These are phyloP conservation scores for Emmonsiellopsis sp. DNA, from an alignment of 2,329 filamentous ascomycete genomes.

Conservation along the genomic window DNA sequence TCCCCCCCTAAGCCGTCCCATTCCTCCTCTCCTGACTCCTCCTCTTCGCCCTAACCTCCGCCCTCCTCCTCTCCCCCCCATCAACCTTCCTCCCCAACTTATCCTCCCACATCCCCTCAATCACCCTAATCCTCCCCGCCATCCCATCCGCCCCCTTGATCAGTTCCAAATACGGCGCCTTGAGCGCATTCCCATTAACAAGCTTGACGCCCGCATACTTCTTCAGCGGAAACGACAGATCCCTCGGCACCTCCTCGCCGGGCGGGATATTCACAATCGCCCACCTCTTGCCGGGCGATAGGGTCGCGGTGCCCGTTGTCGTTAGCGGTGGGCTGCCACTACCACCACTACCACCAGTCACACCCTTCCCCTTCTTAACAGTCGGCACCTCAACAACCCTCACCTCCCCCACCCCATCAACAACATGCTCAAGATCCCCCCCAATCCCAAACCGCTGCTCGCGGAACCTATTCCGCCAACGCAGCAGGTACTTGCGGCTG, in stretches of 20 bases:
- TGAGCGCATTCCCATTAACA: conserved; percentile 58
- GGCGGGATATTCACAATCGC: conserved; percentile 53
- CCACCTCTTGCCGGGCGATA: conserved; percentile 47
- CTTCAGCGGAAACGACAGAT: conserved; percentile 36
- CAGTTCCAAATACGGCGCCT: conserved; percentile 64
- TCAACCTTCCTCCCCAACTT: conserved; percentile 84
- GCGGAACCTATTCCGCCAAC: conserved; percentile 79
- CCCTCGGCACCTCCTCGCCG: conserved; percentile 46
- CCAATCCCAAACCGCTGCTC: conserved; percentile 70
- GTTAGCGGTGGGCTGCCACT: conserved; percentile 5
- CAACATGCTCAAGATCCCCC: conserved; percentile 71
- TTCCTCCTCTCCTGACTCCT: conserved; percentile 71
- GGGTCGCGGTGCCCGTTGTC: conserved; percentile 32
- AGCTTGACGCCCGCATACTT: conserved; percentile 59
- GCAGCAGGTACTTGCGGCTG: conserved; percentile 70
- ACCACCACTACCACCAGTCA: background rate
- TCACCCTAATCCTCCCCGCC: conserved; percentile 58
- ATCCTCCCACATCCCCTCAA: conserved; percentile 91
- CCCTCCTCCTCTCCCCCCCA: conserved; percentile 84
- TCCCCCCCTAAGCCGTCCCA: too few relatives aligned
- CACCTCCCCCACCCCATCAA: conserved; percentile 50
- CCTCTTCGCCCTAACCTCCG: conserved; percentile 80
- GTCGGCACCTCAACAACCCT: conserved; percentile 47
- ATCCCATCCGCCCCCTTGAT: conserved; percentile 52
- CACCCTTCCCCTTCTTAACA: too few relatives aligned